Evolutionary conservation across 2,329 filamentous ascomycete species (phyloP), one percentile per base, ranked within the genome.

Genomic region (Juglanconis juglandina): DNA sequence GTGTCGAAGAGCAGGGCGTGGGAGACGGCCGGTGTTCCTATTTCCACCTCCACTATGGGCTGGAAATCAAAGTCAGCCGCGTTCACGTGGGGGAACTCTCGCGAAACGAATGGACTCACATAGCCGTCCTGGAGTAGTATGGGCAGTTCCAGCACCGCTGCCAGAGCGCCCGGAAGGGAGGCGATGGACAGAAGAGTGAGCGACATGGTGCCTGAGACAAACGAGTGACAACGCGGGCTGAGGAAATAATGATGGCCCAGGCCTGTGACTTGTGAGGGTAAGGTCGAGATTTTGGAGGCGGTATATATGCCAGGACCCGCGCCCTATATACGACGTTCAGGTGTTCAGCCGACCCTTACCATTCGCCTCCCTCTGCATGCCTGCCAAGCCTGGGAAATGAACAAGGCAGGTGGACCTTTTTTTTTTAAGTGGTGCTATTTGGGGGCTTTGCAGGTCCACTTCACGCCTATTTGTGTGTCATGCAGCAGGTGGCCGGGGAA

Each of bases 1-100:
- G 72, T 75, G 61, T 75, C 73, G 59, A 74, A 75, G 10, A 67
- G 59, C 5, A 76, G 66, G 1, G 64, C 62, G 58, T 70, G 68
- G 0, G 58, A 63, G 51, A 68, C 64, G 9, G 64, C 42, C 0
- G 73, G 74, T 3, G 69, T 72, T 44, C 73, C 73, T 10, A 71
- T 53, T 17, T 62, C 46, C 13, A 61, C 59, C 11, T 64, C 62
- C n/a, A 64, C 63, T n/a, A 61, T 44, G n/a, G 58, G 37, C 58
- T 60, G 52, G 2, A 13, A 24, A 3, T 11, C 39, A 47, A 11
- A 8, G 35, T n/a, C 10, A 17, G 49, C 5, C 13, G 13, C 14
- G 9, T 11, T 24, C 24, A 24, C 24, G 24, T 24, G 24, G 24
- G 24, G 24, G 24, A 24, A 24, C 24, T 24, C 24, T 24, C 24